Percentiles rank a stretch among this genome's conserved stretches.
These are phyloP conservation scores for Quercus ilex DNA, from an alignment of 306 rosid genomes.

Conservation along the genomic window DNA sequence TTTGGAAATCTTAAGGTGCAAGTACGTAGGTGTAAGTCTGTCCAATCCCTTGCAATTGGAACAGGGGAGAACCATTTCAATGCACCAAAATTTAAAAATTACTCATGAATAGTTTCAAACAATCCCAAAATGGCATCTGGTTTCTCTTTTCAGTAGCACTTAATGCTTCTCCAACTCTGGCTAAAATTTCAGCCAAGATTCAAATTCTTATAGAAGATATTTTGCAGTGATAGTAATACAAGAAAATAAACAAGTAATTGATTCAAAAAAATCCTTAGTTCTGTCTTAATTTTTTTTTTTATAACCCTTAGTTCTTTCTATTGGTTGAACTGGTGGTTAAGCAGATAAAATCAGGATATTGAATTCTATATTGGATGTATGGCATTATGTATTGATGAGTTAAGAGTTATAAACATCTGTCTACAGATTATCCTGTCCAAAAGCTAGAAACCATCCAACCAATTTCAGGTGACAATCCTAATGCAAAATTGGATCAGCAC, in stretches of 20 bases:
- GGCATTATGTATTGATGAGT: neutral
- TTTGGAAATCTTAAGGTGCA: neutral
- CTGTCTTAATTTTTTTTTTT: neutral
- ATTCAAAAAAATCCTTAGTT: neutral
- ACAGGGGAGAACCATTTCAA: neutral
- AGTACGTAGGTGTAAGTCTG: neutral
- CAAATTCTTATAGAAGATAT: neutral
- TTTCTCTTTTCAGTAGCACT: neutral
- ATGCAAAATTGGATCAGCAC: neutral
- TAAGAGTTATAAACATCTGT: neutral
- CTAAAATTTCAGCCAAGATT: neutral
- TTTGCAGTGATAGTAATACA: neutral
- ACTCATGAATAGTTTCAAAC: neutral
- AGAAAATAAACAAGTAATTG: neutral
- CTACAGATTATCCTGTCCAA: neutral
- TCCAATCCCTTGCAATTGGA: neutral
- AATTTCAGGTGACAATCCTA: neutral
- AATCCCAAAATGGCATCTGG: neutral
- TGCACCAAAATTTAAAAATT: neutral
- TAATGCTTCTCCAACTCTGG: neutral
- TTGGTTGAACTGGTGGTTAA: neutral
- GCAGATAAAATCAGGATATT: neutral
- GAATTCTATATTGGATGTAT: neutral
- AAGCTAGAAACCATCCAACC: conserved; percentile 1
- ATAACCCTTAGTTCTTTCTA: neutral